Evolutionary conservation across 2,329 filamentous ascomycete species (phyloP), one percentile per base, ranked within the genome.

Genomic region (Aspergillus jensenii): DNA sequence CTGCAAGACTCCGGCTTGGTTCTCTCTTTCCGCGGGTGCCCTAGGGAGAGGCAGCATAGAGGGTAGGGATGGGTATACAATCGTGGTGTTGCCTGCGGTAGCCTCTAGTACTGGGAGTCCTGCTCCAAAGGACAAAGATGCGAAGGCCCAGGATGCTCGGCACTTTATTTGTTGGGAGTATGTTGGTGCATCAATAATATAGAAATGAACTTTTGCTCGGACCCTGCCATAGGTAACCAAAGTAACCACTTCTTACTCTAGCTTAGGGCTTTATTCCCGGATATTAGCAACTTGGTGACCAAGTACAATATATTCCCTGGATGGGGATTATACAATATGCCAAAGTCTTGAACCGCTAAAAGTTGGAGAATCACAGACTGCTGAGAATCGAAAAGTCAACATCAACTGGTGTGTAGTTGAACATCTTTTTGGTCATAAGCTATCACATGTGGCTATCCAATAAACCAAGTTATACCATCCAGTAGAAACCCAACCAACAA

Each of bases 131-230:
- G 45, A n/a, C 4, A 33, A 44, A 19, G 25, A 53, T n/a, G 48
- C 23, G 17, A 49, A 53, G 7, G 25, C 47, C n/a, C 53, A 56
- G 4, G 27, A 21, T 43, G 27, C 17, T 46, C 61, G 64, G 14
- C 53, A 64, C 46, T 71, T 66, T 55, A 60, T 78, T 25, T 76
- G 71, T 50, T 78, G 76, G 75, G 75, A 78, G 48, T 76, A 68
- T 61, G 67, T 73, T 27, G 76, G 73, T 11, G 60, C 60, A 9
- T 63, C 62, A 12, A 45, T 63, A 49, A 33, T 64, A 40, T 63
- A 64, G 45, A 49, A 40, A 48, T 62, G 48, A 53, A 56, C 23
- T 17, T 17, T 19, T 37, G 35, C 25, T n/a, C 21, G 25, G 33
- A 27, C 21, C 23, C 19, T 50, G 3, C 8, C 21, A 27, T 9